A percentile compares a stretch with the other conserved stretches of the same genome.
phyloP scores from a whole-genome alignment of 2,329 filamentous ascomycete species.

The Colletotrichum costaricense region DNA sequence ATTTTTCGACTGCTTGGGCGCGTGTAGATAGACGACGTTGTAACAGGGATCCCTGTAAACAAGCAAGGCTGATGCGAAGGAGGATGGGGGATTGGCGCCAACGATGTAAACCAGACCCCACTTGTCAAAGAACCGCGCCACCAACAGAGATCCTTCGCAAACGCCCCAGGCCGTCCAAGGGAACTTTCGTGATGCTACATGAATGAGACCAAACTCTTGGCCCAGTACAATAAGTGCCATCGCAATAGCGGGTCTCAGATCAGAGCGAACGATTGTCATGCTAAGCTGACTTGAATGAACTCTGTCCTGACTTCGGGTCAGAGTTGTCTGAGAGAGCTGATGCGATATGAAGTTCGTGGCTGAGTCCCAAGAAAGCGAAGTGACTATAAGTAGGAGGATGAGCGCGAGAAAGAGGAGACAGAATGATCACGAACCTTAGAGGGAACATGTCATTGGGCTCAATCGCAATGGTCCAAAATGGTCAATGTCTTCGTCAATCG shows the following conservation, averaged over 20 bases:
- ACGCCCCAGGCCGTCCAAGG: not conserved
- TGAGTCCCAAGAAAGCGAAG: not conserved
- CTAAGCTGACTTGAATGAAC: not conserved
- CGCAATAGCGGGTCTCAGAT: not conserved
- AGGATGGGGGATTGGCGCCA: slow-evolving; percentile 15
- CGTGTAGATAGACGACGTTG: not conserved
- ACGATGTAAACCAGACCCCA: slow-evolving; percentile 4
- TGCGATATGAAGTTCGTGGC: not conserved
- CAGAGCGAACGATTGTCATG: not conserved
- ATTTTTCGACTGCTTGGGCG: not conserved
- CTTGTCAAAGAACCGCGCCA: slow-evolving; percentile 4
- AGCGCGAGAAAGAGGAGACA: not conserved
- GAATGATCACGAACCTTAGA: not conserved
- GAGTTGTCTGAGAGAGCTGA: not conserved
- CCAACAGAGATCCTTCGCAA: slow-evolving; percentile 11
- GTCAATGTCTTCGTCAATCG: not conserved
- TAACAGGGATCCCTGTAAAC: not conserved
- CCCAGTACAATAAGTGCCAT: not conserved
- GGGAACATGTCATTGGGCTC: not conserved
- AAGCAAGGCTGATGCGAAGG: slow-evolving; percentile 3
- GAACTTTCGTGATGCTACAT: not conserved
- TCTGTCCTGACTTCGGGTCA: not conserved
- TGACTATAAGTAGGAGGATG: not conserved
- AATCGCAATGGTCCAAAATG: not conserved
- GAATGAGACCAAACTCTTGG: not conserved